Base-by-base conservation (phyloP, 805 yeast species). In the Tetrapisispora nanseiensis region DNA sequence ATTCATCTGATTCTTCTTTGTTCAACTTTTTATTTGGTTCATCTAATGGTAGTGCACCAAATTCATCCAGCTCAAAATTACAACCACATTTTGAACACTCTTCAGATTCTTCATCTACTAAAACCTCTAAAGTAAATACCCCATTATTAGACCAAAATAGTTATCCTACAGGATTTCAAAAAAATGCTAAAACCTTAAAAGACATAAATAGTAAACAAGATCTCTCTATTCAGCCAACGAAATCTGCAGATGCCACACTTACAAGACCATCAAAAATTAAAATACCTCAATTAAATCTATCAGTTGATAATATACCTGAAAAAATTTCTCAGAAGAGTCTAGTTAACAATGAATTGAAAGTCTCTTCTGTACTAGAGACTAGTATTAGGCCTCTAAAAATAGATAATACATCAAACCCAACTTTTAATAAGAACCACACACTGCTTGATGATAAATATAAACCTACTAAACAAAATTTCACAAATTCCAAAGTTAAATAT, bases 1-100 rank as follows among this genome's bases (percentile, higher is more conserved):
- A 71, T 38, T 78, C 84, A 0, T 73, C 80, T 0, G 82, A 76
- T 42, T 68, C 77, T 1, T 69, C 78, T 0, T 43, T 68, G 1
- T 58, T 69, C 43, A 68, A 62, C 24, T 51, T 63, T 15, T 44
- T 65, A 20, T 67, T 65, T 46, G 66, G 65, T 41, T 67, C 62
- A 4, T 40, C 57, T 3, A 47, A 51, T 24, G 37, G 33, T n/a
- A 38, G 19, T 13, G 47, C 52, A 24, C 16, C 39, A 11, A 41
- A 32, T n/a, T n/a, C 23, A 3, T 16, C 40, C 2, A 22, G 22
- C 12, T 8, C 34, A 4, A 37, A 37, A 22, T 20, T 35, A 3
- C 30, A 35, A 16, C 29, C 30, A 3, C 38, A 24, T 26, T 35
- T 35, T 24, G 23, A 22, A 23, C n/a, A 22, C 16, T 15, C 29